A percentile compares a stretch with the other conserved stretches of the same genome.
These are phyloP conservation scores for Fusarium citri DNA, from an alignment of 2,329 filamentous ascomycete species.

Conservation along the genomic window DNA sequence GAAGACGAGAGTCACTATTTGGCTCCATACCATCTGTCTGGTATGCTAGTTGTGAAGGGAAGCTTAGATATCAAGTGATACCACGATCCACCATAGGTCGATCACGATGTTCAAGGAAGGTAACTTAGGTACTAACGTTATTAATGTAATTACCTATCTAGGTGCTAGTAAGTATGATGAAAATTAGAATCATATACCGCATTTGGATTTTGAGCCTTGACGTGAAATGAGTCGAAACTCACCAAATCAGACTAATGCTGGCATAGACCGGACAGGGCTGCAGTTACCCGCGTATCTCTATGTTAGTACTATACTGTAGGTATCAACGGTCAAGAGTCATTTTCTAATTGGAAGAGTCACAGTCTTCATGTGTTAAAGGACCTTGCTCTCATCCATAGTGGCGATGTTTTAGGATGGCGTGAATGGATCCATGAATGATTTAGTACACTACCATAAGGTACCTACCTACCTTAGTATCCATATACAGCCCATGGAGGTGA, in stretches of 20 bases:
- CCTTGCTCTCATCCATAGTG: slow-evolving; percentile 7
- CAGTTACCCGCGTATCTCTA: no score
- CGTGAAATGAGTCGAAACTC: slow-evolving; percentile 41
- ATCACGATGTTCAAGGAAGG: neutral
- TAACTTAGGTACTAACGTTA: no score
- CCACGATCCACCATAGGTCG: neutral
- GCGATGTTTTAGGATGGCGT: slow-evolving; percentile 5
- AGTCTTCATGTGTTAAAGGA: neutral
- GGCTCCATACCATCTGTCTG: neutral
- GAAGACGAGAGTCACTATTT: slow-evolving; percentile 11
- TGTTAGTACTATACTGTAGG: no score
- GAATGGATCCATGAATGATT: neutral
- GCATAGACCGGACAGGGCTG: slow-evolving; percentile 9
- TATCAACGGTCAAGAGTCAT: slow-evolving; percentile 18
- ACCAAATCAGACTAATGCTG: neutral
- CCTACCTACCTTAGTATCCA: no score
- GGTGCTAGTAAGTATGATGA: neutral
- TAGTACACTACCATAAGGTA: neutral
- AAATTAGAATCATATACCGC: slow-evolving; percentile 26
- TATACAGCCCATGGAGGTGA: slow-evolving; percentile 2
- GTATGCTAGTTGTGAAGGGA: neutral
- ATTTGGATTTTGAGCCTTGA: slow-evolving; percentile 26
- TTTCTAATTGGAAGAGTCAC: slow-evolving; percentile 16
- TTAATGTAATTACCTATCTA: neutral
- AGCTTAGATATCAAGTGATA: neutral